Evolutionary conservation across 306 rosid species (phyloP), one percentile per base, ranked within the genome.

Genomic region (Casuarina cunninghamiana): DNA sequence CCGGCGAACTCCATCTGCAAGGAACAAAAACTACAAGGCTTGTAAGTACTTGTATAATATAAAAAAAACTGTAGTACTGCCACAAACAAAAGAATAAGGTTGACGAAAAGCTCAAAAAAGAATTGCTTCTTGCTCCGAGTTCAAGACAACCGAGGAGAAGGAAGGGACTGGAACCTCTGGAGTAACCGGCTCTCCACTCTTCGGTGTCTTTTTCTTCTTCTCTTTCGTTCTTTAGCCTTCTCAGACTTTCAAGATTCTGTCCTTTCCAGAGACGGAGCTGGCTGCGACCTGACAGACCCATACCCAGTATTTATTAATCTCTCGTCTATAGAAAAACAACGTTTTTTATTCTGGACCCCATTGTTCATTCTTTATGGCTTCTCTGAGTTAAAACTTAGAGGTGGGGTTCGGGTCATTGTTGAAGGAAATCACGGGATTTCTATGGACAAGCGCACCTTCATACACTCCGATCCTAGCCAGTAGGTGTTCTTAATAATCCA

Each of bases 401-500:
- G 86, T 84, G 91, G 72, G 43, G 55, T n/a, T 66, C 87, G 61
- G 75, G 83, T 73, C 75, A 66, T 39, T 57, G 84, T 79, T 91
- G 73, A 86, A 69, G 42, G 72, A 37, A 69, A 82, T 90, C 91
- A 94, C 97, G 96, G 85, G 93, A 83, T 80, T 69, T 88, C 75
- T 77, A 85, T 89, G 87, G 55, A 69, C 67, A 44, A 61, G 17
- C 12, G 74, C 61, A 37, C 39, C 51, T 32, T 65, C 49, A 57
- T 42, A 53, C 74, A 16, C 49, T 78, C 70, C 48, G 68, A 83
- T 84, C 86, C 84, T 26, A 69, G 11, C 65, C 65, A 51, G 80
- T 50, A 79, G 72, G 77, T 80, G 68, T 66, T 78, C 38, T 45
- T 77, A 60, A 12, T 43, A 66, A 75, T 41, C 69, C 42, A 48